Percentiles rank a stretch among this genome's conserved stretches.
Evolutionary conservation across 345 rosid genomes (phyloP).

Genomic region (Hibiscus trionum): DNA sequence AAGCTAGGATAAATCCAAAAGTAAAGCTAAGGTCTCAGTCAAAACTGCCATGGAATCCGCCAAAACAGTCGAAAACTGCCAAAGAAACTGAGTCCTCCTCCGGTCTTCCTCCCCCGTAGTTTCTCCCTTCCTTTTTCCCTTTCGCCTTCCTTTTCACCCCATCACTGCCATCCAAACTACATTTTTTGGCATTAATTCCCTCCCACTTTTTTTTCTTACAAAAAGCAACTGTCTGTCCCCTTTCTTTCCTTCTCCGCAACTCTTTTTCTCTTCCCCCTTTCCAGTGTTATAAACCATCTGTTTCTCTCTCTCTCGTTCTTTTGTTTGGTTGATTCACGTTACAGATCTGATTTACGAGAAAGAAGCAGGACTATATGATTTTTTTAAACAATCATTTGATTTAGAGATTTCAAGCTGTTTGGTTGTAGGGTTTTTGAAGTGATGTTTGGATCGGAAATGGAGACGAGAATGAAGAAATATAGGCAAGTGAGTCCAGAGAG

Average conservation of each 20-base stretch:
- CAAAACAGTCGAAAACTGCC: neutral
- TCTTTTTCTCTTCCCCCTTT: neutral
- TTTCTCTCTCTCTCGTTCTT: neutral
- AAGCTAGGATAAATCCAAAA: too few relatives aligned
- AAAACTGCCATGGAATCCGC: neutral
- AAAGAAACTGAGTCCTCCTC: neutral
- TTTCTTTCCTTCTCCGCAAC: neutral
- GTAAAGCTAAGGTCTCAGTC: neutral
- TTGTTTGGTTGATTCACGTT: too few relatives aligned
- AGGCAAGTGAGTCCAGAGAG: slow-evolving; percentile 89
- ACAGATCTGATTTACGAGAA: neutral
- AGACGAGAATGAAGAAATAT: slow-evolving; percentile 65
- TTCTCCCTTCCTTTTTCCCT: too few relatives aligned
- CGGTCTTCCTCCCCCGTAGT: neutral
- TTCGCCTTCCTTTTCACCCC: neutral
- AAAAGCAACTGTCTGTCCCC: neutral
- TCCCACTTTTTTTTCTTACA: neutral
- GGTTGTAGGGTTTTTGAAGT: slow-evolving; percentile 9
- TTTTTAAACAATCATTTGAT: neutral
- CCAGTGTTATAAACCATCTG: neutral
- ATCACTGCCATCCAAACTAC: neutral
- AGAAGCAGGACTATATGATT: neutral
- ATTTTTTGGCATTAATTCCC: neutral
- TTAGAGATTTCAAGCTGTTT: neutral
- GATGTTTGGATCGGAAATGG: slow-evolving; percentile 30